A percentile compares a stretch with the other conserved stretches of the same genome.
Evolutionary conservation across 164 flowering plant species (phyloP).

Genomic region (Euptelea pleiosperma): DNA sequence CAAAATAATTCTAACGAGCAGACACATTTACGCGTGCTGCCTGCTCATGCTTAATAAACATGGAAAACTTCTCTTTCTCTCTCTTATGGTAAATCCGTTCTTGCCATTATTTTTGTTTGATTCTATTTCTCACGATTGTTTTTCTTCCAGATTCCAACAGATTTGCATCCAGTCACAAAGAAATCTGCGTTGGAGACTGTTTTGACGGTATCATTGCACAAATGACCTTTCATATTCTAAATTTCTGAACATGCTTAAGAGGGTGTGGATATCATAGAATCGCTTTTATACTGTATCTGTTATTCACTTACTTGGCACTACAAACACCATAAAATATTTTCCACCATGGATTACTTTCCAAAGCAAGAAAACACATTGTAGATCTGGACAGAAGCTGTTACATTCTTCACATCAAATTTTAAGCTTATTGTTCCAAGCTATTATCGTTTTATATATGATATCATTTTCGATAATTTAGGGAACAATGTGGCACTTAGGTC

Average conservation of each 20-base stretch:
- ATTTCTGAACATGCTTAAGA: neutral
- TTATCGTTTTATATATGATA: too few species aligned
- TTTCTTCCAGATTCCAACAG: slow-evolving; percentile 82
- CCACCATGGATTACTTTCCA: neutral
- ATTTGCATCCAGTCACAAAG: slow-evolving; percentile 82
- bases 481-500: too few species aligned
- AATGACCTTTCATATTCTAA: neutral
- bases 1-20: too few species aligned
- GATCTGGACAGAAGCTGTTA: neutral
- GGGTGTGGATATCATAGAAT: neutral
- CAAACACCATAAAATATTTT: too few species aligned
- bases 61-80: neutral
- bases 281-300: too few species aligned
- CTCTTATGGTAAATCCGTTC: neutral
- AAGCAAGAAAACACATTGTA: neutral
- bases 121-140: neutral
- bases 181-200: slow-evolving; percentile 97
- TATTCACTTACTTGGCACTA: too few species aligned
- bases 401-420: neutral
- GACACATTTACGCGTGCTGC: too few species aligned
- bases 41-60: too few species aligned
- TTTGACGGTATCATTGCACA: slow-evolving; percentile 63
- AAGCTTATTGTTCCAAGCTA: too few species aligned
- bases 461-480: too few species aligned
- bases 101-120: neutral